A percentile compares a stretch with the other conserved stretches of the same genome.
Conservation (phyloP, 306 rosid species). For the Gynostemma pentaphyllum region DNA sequence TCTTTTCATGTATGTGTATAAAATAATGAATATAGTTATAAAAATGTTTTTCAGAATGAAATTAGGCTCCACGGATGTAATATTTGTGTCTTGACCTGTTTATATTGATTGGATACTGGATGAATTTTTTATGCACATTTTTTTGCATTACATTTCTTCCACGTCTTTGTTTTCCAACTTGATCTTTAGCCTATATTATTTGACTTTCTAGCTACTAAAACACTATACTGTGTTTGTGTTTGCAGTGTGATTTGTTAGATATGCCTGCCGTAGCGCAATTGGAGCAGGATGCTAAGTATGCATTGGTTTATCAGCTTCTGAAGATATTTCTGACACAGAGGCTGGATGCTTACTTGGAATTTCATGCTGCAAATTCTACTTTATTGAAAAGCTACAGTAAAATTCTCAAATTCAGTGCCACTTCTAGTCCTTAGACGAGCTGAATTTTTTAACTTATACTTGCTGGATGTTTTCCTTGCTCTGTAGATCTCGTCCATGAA, state of each 20-base stretch:
- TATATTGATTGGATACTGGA: background rate
- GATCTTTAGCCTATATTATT: too few relatives aligned
- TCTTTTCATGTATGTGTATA: too few relatives aligned
- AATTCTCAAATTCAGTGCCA: background rate
- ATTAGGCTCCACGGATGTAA: background rate
- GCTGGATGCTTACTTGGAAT: constrained; percentile 73
- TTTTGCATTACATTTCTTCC: background rate
- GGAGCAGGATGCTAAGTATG: constrained; percentile 83
- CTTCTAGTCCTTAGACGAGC: background rate
- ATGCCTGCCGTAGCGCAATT: constrained; percentile 73
- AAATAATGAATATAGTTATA: too few relatives aligned
- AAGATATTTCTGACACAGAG: constrained; percentile 74
- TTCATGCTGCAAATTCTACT: constrained; percentile 60
- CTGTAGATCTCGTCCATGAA: constrained; percentile 70
- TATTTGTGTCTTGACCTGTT: background rate
- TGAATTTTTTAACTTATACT: background rate
- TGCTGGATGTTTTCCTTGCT: constrained; percentile 6
- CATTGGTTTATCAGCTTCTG: constrained; percentile 66
- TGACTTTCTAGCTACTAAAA: background rate
- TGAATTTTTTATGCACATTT: background rate
- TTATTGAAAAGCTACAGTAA: constrained; percentile 64
- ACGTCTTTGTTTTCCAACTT: background rate
- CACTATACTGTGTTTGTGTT: constrained; percentile 10
- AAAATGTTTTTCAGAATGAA: background rate
- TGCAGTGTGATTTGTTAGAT: constrained; percentile 84